Base-by-base conservation (phyloP, 192 early-diverging fungal species). In the Thamnidium elegans region DNA sequence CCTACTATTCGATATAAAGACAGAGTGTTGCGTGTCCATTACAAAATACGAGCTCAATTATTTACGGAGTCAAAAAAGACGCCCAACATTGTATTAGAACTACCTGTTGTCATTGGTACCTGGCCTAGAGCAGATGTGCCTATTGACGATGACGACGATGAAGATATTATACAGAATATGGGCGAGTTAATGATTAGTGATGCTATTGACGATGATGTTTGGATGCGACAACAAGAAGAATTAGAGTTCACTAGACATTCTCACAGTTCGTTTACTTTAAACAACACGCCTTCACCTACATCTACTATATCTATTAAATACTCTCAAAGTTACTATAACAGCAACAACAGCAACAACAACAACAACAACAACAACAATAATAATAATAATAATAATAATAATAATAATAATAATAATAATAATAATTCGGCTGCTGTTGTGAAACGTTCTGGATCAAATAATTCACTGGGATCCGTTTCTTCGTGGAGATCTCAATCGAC, bases 131-230 rank as follows among this genome's bases (percentile, higher is more conserved):
- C 71, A 0, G 47, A 55, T 47, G 36, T 68, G 15, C 71, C 71
- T 4, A 73, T 73, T 59, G 71, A 73, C 20, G 62, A 68, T 42
- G 71, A 73, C 46, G 66, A 68, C 7, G 69, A 71, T 20, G 66
- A 68, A 10, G 55, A 58, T 17, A 53, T 69, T 10, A 36, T 47
- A 26, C 59, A 69, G 20, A 17, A 43, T 20, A 26, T 64, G 44
- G 68, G 61, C 1, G 61, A 50, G n/a, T 20, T 43, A 36, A 62
- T 62, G 54, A 31, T 70, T 21, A 58, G 68, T 15, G 68, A 70
- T 42, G 62, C 55, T 13, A 44, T 44, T 14, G 58, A 62, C 9
- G 60, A 69, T 0, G 60, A 54, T n/a, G 67, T 52, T 43, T 9
- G 20, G 15, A n/a, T 9, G 31, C 11, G 30, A 13, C 13, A 34